phyloP scores from a whole-genome alignment of 495 filamentous ascomycete genomes.

The Annulohypoxylon bovei region DNA sequence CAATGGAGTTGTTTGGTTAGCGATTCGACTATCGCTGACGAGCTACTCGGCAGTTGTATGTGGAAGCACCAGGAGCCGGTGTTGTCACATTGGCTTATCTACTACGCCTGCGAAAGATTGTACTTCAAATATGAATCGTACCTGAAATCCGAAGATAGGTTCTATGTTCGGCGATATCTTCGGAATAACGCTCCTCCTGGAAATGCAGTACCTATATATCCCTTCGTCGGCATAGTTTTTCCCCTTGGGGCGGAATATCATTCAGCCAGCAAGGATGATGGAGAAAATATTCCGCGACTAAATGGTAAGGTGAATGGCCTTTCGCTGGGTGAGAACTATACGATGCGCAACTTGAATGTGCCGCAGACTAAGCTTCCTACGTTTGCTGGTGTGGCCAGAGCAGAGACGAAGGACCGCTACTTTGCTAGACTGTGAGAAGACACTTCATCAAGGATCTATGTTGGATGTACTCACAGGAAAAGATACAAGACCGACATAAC shows the following conservation, averaged over 20 bases:
- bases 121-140: constrained; percentile 45
- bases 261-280: constrained; percentile 24
- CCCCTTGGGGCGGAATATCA: constrained; percentile 15
- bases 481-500: constrained; percentile 18
- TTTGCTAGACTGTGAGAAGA: constrained; percentile 22
- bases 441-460: constrained; percentile 30
- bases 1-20: constrained; percentile 18
- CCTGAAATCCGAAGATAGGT: constrained; percentile 24
- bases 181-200: constrained; percentile 25
- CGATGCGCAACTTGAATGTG: constrained; percentile 20
- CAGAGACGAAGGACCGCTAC: constrained; percentile 44
- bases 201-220: constrained; percentile 19
- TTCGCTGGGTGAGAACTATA: constrained; percentile 24
- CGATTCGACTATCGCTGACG: constrained; percentile 29
- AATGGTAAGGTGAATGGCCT: constrained; percentile 25
- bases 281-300: constrained; percentile 1
- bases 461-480: constrained; percentile 21
- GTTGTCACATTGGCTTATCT: constrained; percentile 39
- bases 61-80: constrained; percentile 47
- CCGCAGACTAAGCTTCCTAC: constrained; percentile 26
- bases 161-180: constrained; percentile 30
- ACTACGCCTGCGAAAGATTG: constrained; percentile 39
- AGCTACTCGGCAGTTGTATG: constrained; percentile 38
- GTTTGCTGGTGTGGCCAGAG: constrained; percentile 35
- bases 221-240: constrained; percentile 13